These are phyloP conservation scores for Plectosphaerella cucumerina DNA, from an alignment of 2,329 filamentous ascomycete species.

Conservation along the genomic window DNA sequence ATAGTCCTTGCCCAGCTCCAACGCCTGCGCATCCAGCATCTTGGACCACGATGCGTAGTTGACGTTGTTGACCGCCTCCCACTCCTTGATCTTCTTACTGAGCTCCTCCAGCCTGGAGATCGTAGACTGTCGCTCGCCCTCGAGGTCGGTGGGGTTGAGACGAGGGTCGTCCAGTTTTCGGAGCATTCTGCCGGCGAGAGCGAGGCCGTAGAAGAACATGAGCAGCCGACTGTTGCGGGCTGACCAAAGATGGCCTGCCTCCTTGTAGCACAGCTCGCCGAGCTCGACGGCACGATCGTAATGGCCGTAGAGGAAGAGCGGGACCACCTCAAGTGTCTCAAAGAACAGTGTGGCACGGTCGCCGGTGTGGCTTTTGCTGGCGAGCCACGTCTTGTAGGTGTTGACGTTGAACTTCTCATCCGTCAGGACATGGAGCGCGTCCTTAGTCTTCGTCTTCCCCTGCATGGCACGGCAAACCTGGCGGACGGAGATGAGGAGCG, in stretches of 20 bases:
- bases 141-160: slow-evolving; percentile 35
- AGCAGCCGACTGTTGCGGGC: slow-evolving; percentile 52
- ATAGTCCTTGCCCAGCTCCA: slow-evolving; percentile 56
- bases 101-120: slow-evolving; percentile 50
- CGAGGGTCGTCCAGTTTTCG: slow-evolving; percentile 44
- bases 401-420: slow-evolving; percentile 62
- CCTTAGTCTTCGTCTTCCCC: slow-evolving; percentile 60
- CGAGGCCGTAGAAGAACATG: slow-evolving; percentile 57
- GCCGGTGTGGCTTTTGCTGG: slow-evolving; percentile 48
- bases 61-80: slow-evolving; percentile 59
- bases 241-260: slow-evolving; percentile 52
- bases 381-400: slow-evolving; percentile 57
- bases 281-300: slow-evolving; percentile 56
- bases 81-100: slow-evolving; percentile 58
- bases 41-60: slow-evolving; percentile 70
- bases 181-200: slow-evolving; percentile 48
- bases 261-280: slow-evolving; percentile 44
- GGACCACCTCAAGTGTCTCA: slow-evolving; percentile 60
- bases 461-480: slow-evolving; percentile 68
- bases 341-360: slow-evolving; percentile 65
- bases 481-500: slow-evolving; percentile 60
- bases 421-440: slow-evolving; percentile 55
- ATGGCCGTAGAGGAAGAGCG: slow-evolving; percentile 59
- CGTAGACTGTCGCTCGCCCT: slow-evolving; percentile 39
- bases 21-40: slow-evolving; percentile 63